Evolutionary conservation across 2,329 filamentous ascomycete species (phyloP).

Genomic region (Tolypocladium inflatum): DNA sequence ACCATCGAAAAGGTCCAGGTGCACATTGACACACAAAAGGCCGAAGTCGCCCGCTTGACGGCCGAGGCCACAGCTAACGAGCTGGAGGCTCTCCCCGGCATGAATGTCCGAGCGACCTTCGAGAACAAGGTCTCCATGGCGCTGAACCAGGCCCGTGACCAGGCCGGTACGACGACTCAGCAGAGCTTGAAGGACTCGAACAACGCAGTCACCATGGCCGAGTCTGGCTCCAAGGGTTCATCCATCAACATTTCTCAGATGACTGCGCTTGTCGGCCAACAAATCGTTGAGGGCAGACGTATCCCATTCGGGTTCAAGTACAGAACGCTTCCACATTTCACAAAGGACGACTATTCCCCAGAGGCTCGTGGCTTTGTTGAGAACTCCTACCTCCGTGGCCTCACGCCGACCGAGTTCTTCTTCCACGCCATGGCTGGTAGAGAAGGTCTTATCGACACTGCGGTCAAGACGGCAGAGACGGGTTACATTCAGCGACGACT

Average conservation of each 20-base stretch:
- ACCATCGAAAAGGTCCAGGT: slow-evolving; percentile 81
- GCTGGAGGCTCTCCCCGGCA: slow-evolving; percentile 89
- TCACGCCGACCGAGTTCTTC: slow-evolving; percentile 96
- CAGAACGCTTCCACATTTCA: slow-evolving; percentile 91
- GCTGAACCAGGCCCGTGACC: slow-evolving; percentile 90
- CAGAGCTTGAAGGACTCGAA: slow-evolving; percentile 91
- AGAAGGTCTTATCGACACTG: slow-evolving; percentile 98
- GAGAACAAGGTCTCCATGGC: slow-evolving; percentile 94
- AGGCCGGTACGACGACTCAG: slow-evolving; percentile 86
- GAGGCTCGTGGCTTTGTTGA: slow-evolving; percentile 97
- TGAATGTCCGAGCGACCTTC: slow-evolving; percentile 97
- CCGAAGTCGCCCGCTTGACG: slow-evolving; percentile 67
- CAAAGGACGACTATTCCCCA: slow-evolving; percentile 97
- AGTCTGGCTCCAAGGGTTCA: slow-evolving; percentile 95
- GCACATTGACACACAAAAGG: slow-evolving; percentile 74
- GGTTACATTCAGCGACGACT: slow-evolving; percentile 98
- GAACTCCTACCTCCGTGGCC: slow-evolving; percentile 92
- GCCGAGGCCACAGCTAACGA: slow-evolving; percentile 72
- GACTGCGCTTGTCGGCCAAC: slow-evolving; percentile 95
- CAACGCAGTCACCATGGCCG: slow-evolving; percentile 93
- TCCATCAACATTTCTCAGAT: slow-evolving; percentile 99
- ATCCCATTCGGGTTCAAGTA: slow-evolving; percentile 99
- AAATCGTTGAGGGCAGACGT: slow-evolving; percentile 96
- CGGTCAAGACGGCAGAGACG: slow-evolving; percentile 98
- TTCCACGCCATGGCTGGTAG: slow-evolving; percentile 99